Base-by-base conservation (phyloP, 2,329 filamentous ascomycete species). In the Ophiosphaerella herpotricha region DNA sequence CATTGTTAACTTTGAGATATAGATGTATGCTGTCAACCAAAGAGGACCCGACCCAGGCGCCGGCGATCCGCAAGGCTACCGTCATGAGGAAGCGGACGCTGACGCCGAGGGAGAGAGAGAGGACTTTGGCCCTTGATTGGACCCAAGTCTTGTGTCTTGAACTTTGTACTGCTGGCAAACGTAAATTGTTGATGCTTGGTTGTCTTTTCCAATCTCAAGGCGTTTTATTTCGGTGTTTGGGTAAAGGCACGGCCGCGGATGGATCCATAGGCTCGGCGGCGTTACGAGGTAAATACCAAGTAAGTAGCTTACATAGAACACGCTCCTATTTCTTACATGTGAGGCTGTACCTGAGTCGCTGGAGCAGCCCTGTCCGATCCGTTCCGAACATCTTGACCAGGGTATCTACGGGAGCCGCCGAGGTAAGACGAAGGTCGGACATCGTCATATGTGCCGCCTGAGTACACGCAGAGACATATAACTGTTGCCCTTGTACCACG, bases 41-140 rank as follows among this genome's bases (percentile, higher is more conserved):
- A 67, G 72, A 37, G 72, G 70, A 12, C 70, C 70, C 38, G 72
- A 74, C 32, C 71, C 70, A 13, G 67, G 62, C 24, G 69, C 64
- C 23, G 67, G 63, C n/a, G 72, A 74, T 43, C 69, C 66, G 21
- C 72, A 74, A 50, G 64, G 58, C 39, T 74, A 73, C 46, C 67
- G 72, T 12, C 70, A 72, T 48, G 70, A 72, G 43, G 72, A 74
- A 46, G 64, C 63, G 18, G 72, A 74, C 48, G 67, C 70, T 29
- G 72, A 74, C 60, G 72, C 72, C 29, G 70, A 74, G 55, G 72
- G 72, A 37, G 72, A 74, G 55, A 59, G 72, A 41, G 72, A 74
- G 53, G 72, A 74, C 45, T 73, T 71, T 58, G 71, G 66, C 12
- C 61, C 65, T 32, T 71, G 57, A 50, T 5, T 7, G 12, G 8